A percentile compares a stretch with the other conserved stretches of the same genome.
phyloP scores from a whole-genome alignment of 78 protist genomes.

The Creolimax fragrantissima region DNA sequence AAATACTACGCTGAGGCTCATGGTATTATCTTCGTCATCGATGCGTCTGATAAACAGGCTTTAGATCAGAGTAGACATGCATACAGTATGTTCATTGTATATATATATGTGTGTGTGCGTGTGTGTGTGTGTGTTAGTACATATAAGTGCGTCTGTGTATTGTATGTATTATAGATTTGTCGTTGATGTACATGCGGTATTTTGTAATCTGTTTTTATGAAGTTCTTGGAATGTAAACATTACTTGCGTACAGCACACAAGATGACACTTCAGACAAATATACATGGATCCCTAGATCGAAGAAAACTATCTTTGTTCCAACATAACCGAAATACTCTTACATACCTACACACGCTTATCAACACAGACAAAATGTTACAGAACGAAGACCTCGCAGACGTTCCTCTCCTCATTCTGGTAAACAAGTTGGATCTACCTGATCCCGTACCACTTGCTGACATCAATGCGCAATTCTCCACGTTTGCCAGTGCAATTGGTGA shows the following conservation, averaged over 20 bases:
- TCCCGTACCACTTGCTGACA: not conserved
- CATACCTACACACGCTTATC: too few species aligned
- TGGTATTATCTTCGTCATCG: slow-evolving; percentile 12
- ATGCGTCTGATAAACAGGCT: not conserved
- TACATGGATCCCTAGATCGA: too few species aligned
- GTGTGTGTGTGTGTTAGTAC: not conserved
- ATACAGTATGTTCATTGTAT: not conserved
- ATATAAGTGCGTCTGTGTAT: too few species aligned
- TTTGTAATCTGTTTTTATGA: too few species aligned
- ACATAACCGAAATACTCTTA: too few species aligned
- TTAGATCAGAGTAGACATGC: not conserved
- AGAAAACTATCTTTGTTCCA: too few species aligned
- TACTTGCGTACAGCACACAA: too few species aligned
- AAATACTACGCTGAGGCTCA: slow-evolving; percentile 22
- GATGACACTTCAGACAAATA: too few species aligned
- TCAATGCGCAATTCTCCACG: not conserved
- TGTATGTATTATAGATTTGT: too few species aligned
- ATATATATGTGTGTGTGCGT: not conserved
- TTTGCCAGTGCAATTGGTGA: not conserved
- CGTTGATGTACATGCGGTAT: too few species aligned
- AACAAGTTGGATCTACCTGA: slow-evolving; percentile 7
- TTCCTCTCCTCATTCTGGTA: not conserved
- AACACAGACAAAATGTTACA: not conserved
- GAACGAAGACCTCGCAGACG: not conserved
- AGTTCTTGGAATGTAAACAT: too few species aligned